phyloP scores from a whole-genome alignment of 305 asterid species.

The Coffea humblotiana region DNA sequence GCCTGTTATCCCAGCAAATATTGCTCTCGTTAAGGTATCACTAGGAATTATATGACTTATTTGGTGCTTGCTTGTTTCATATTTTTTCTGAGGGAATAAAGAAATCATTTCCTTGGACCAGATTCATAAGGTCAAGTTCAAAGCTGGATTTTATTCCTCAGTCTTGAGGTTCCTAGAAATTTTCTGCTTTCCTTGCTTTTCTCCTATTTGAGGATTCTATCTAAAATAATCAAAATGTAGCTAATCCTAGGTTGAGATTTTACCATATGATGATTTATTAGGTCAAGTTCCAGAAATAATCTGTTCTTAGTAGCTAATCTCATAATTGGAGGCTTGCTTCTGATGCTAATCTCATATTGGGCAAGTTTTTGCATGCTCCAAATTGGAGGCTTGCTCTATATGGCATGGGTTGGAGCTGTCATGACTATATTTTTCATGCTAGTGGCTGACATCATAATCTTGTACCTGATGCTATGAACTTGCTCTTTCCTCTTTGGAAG shows the following conservation, averaged over 20 bases:
- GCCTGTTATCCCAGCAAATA: constrained; percentile 78
- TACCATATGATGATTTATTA: not conserved
- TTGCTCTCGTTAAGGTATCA: constrained; percentile 92
- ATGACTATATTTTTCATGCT: not conserved
- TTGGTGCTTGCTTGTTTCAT: constrained; percentile 9
- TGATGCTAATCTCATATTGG: too few species aligned
- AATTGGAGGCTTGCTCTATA: not conserved
- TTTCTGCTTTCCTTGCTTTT: not conserved
- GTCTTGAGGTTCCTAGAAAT: not conserved
- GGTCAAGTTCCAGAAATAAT: not conserved
- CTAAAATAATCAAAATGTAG: not conserved
- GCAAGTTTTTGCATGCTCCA: not conserved
- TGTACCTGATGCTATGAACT: not conserved
- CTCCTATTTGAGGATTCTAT: not conserved
- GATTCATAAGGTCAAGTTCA: not conserved
- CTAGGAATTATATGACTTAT: too few species aligned
- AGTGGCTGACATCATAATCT: not conserved
- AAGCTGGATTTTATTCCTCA: not conserved
- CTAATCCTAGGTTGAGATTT: not conserved
- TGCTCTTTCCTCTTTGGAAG: not conserved
- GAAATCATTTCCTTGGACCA: not conserved
- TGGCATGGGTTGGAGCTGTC: not conserved
- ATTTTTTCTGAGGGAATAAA: not conserved
- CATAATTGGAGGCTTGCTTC: not conserved
- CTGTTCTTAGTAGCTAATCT: not conserved